Base-by-base conservation (phyloP, 371 early-diverging fungal genomes). In the Mortierella sp. region DNA sequence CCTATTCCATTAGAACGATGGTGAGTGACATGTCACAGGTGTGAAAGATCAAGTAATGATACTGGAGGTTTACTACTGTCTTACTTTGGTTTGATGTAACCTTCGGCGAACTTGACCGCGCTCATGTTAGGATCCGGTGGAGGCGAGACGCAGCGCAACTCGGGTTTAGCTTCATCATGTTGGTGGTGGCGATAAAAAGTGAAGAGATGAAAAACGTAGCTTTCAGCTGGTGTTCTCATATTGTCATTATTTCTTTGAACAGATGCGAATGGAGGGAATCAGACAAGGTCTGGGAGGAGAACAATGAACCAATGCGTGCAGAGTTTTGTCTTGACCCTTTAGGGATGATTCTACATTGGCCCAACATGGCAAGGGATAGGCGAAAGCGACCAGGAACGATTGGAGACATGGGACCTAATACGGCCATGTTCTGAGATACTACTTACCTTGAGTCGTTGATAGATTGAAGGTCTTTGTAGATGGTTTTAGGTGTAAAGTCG, bases 1-100 rank as follows among this genome's bases (percentile, higher is more conserved):
- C 43, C 67, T 73, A 34, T 4, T 34, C 34, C 10, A 3, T 9
- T 43, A 19, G n/a, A 6, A 31, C 0, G n/a, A 51, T 14, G 29
- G 34, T n/a, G 34, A 29, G 27, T 21, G 31, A 8, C n/a, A n/a
- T 31, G 37, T 19, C 29, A 34, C 19, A 48, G 27, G 44, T 17
- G 12, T 37, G 19, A 37, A 13, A 28, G 51, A 51, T 5, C 9
- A 25, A 28, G 4, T 16, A 53, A n/a, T 16, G 17, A 19, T 43
- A 43, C 16, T 19, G 19, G 16, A 47, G 17, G 14, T 14, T 21
- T 8, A 27, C 28, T 25, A 28, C 12, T 22, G 48, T 16, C 45
- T 52, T 67, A 74, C 68, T 51, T 67, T 59, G 68, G 76, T 48
- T 74, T 67, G 39, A 68, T 34, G 44, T 60, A 74, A 17, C 68